Conservation (phyloP, 1,284 basidiomycete genomes). For the Trichosporon sp. region DNA sequence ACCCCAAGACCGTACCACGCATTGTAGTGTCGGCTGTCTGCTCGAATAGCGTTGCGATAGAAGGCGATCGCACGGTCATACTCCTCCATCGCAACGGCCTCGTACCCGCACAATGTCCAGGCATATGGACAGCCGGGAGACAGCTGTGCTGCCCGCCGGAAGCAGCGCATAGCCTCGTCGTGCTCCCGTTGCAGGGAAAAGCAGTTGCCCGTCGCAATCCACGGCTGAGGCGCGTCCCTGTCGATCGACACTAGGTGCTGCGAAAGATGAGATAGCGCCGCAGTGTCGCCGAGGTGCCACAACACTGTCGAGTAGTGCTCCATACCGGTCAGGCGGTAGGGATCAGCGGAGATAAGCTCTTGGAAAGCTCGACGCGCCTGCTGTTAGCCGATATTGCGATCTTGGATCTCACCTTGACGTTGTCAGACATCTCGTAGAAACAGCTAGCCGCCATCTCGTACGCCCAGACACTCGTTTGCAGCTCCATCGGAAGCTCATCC, state of each 20-base stretch:
- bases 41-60: conserved; percentile 80
- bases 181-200: conserved; percentile 89
- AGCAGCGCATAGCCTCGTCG: conserved; percentile 82
- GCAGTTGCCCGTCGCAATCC: conserved; percentile 90
- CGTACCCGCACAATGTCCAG: conserved; percentile 88
- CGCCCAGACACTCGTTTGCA: conserved; percentile 69
- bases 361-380: conserved; percentile 80
- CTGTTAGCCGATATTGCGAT: background rate
- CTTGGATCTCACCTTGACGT: conserved; percentile 61
- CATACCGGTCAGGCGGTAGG: conserved; percentile 81
- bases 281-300: conserved; percentile 79
- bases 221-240: conserved; percentile 74
- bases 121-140: conserved; percentile 82
- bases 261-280: conserved; percentile 78
- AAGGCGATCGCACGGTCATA: conserved; percentile 79
- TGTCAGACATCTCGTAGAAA: conserved; percentile 80
- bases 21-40: conserved; percentile 85
- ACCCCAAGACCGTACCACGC: conserved; percentile 97
- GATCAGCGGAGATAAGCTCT: conserved; percentile 68
- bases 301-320: conserved; percentile 88
- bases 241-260: conserved; percentile 80
- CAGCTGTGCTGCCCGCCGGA: conserved; percentile 76
- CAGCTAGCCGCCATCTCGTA: conserved; percentile 74
- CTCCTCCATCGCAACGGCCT: conserved; percentile 83
- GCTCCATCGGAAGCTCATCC: conserved; percentile 65